Evolutionary conservation across 2,329 filamentous ascomycete genomes (phyloP).

Genomic region (Parafenestella ontariensis): DNA sequence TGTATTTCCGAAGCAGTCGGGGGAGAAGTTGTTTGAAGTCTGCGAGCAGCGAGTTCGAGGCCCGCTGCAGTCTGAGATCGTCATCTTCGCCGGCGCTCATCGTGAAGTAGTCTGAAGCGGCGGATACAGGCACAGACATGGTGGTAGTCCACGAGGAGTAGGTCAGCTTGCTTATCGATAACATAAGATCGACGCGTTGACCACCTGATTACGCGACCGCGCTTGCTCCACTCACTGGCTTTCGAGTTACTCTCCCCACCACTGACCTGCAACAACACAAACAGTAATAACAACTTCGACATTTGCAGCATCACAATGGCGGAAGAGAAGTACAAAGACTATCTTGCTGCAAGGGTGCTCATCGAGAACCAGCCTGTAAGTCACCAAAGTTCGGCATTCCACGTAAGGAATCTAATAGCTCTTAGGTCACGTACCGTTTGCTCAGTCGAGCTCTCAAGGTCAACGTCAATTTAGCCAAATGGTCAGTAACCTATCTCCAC

Average conservation of each 20-base stretch:
- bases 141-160: background rate
- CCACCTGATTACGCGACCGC: constrained; percentile 35
- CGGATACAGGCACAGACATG: constrained; percentile 1
- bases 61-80: constrained; percentile 54
- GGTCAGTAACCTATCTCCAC: constrained; percentile 61
- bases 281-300: constrained; percentile 1
- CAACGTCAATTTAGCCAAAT: constrained; percentile 86
- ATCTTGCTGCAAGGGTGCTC: constrained; percentile 76
- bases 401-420: constrained; percentile 16
- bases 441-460: constrained; percentile 83
- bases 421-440: constrained; percentile 83
- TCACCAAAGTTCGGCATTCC: background rate
- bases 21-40: constrained; percentile 42
- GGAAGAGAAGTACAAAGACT: constrained; percentile 71
- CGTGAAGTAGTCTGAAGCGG: constrained; percentile 2
- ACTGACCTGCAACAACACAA: too few relatives aligned
- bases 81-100: constrained; percentile 54
- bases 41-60: constrained; percentile 46
- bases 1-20: constrained; percentile 48
- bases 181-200: constrained; percentile 36
- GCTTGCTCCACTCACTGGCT: constrained; percentile 2
- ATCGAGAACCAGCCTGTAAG: constrained; percentile 76
- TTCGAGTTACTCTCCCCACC: constrained; percentile 5
- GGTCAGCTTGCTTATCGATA: background rate
- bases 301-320: constrained; percentile 38